phyloP scores from a whole-genome alignment of 345 rosid species.

The Cardamine chenopodiifolia region DNA sequence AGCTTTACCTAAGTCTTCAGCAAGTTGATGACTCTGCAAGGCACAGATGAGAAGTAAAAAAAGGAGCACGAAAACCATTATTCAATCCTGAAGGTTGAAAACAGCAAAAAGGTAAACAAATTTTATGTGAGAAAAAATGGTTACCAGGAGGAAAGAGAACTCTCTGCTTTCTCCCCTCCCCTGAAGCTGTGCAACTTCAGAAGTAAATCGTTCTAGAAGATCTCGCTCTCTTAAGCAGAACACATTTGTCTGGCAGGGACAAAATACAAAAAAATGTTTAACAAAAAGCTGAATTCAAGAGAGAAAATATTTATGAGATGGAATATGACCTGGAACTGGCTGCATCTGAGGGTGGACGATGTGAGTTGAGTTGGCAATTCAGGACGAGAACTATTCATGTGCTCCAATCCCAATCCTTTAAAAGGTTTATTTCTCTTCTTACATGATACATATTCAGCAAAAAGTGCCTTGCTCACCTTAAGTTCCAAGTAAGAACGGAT shows the following conservation, averaged over 20 bases:
- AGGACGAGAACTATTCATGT: constrained; percentile 74
- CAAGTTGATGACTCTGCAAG: constrained; percentile 72
- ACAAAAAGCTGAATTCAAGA: background rate
- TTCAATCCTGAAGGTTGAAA: background rate
- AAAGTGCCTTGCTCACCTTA: constrained; percentile 96
- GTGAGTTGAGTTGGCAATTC: constrained; percentile 69
- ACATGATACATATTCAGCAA: constrained; percentile 67
- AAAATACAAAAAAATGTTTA: constrained; percentile 14
- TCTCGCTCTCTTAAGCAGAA: constrained; percentile 85
- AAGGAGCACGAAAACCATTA: background rate
- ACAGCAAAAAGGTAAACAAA: background rate
- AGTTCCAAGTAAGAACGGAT: background rate
- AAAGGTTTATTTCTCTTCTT: constrained; percentile 70
- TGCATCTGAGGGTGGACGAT: constrained; percentile 67
- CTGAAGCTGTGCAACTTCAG: constrained; percentile 62
- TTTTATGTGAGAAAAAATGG: constrained; percentile 13
- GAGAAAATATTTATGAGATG: background rate
- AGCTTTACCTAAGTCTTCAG: constrained; percentile 90
- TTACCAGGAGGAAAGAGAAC: constrained; percentile 61
- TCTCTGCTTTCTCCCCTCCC: constrained; percentile 71
- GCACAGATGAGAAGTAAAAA: background rate
- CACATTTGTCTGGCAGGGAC: constrained; percentile 55
- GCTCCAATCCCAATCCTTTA: constrained; percentile 77
- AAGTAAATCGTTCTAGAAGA: constrained; percentile 66
- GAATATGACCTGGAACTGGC: constrained; percentile 66